A percentile compares a stretch with the other conserved stretches of the same genome.
Evolutionary conservation across 805 yeast species (phyloP).

Genomic region (Wickerhamiella siamensis): DNA sequence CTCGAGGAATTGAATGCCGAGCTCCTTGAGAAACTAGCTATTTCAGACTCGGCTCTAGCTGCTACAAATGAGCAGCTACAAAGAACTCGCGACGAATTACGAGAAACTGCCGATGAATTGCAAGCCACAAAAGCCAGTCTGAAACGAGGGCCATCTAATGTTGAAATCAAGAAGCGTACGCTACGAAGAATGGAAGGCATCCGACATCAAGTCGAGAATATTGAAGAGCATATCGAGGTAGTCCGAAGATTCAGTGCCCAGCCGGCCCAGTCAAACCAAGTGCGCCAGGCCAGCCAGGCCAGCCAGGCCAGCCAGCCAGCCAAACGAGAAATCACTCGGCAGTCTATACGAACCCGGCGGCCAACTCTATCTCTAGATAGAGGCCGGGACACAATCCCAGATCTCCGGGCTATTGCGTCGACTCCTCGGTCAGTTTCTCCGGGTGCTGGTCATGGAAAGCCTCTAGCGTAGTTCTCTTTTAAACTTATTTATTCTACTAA

Average conservation of each 20-base stretch:
- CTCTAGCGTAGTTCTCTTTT: background rate
- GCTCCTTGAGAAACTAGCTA: constrained; percentile 27
- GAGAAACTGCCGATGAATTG: constrained; percentile 25
- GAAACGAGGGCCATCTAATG: background rate
- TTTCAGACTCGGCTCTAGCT: constrained; percentile 28
- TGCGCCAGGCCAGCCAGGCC: background rate
- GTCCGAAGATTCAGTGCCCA: background rate
- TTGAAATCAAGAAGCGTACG: background rate
- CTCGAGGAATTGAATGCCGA: constrained; percentile 26
- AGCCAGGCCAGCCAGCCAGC: no score
- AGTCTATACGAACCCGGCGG: no score
- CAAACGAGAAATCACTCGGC: no score
- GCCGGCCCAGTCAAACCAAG: background rate
- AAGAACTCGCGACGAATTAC: constrained; percentile 23
- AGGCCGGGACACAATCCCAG: background rate
- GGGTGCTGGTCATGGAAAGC: background rate
- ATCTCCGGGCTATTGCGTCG: background rate
- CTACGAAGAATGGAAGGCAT: background rate
- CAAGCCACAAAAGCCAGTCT: constrained; percentile 6
- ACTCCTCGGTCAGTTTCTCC: background rate
- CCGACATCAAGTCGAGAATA: background rate
- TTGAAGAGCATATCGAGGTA: background rate
- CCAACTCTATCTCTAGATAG: no score
- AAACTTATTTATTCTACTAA: constrained; percentile 12
- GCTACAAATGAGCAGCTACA: constrained; percentile 17